phyloP scores from a whole-genome alignment of 108 stramenopile genomes.

The Skeletonema potamos region DNA sequence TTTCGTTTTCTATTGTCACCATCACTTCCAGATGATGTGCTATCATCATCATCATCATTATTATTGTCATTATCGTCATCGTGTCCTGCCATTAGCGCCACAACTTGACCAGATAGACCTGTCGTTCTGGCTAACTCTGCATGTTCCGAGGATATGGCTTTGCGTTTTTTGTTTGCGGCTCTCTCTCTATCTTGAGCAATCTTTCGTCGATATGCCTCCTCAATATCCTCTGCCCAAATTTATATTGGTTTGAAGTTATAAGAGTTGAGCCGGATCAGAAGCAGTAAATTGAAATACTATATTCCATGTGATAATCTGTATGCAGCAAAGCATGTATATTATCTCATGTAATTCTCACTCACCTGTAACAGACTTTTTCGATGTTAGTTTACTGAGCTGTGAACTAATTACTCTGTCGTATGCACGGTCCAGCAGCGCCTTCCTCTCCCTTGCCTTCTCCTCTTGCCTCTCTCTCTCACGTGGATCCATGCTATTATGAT shows the following conservation, averaged over 20 bases:
- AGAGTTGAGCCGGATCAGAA: not conserved
- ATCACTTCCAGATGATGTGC: not conserved
- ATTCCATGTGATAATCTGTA: not conserved
- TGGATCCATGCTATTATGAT: slow-evolving; percentile 46
- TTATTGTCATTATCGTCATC: slow-evolving; percentile 12
- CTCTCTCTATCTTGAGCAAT: slow-evolving; percentile 37
- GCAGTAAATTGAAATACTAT: not conserved
- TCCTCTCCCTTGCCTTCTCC: slow-evolving; percentile 33
- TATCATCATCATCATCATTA: slow-evolving; percentile 15
- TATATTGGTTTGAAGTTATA: not conserved
- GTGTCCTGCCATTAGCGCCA: slow-evolving; percentile 51
- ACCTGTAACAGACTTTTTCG: slow-evolving; percentile 41
- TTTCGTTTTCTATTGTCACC: slow-evolving; percentile 4
- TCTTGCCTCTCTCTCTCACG: slow-evolving; percentile 51
- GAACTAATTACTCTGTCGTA: slow-evolving; percentile 43
- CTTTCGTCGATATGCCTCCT: slow-evolving; percentile 34
- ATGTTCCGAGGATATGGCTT: slow-evolving; percentile 46
- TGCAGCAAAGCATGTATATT: not conserved
- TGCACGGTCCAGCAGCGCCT: slow-evolving; percentile 47
- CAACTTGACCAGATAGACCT: slow-evolving; percentile 54
- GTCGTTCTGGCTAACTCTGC: slow-evolving; percentile 46
- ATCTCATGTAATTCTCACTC: not conserved
- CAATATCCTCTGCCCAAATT: slow-evolving; percentile 30
- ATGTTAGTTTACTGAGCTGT: slow-evolving; percentile 41
- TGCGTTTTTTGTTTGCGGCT: slow-evolving; percentile 40